phyloP scores from a whole-genome alignment of 768 basidiomycete genomes.

The Mycena metata region DNA sequence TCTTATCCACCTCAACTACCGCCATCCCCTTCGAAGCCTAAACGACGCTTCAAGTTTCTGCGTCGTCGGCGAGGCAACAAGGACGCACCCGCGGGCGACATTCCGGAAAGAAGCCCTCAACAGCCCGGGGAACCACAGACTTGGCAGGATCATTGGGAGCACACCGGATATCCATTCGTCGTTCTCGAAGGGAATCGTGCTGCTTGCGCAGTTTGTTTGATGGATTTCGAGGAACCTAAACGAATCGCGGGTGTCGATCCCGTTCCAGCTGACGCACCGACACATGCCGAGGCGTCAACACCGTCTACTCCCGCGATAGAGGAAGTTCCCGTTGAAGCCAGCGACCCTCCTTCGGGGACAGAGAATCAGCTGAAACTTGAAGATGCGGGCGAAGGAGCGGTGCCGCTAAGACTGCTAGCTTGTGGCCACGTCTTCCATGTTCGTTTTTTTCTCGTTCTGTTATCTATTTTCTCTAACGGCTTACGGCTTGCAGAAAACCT shows the following conservation, averaged over 20 bases:
- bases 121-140: constrained; percentile 53
- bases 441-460: constrained; percentile 48
- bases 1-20: constrained; percentile 72
- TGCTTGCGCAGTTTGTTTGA: constrained; percentile 66
- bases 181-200: constrained; percentile 86
- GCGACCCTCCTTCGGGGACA: constrained; percentile 53
- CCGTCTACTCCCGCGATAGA: constrained; percentile 36
- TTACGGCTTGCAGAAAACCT: constrained; percentile 72
- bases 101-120: constrained; percentile 21
- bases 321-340: constrained; percentile 51
- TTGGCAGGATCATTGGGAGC: constrained; percentile 88
- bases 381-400: constrained; percentile 82
- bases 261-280: constrained; percentile 11
- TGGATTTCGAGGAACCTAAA: constrained; percentile 86
- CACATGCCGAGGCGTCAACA: constrained; percentile 18
- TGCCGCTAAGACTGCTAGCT: constrained; percentile 79
- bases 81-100: constrained; percentile 28
- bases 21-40: constrained; percentile 45
- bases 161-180: constrained; percentile 84
- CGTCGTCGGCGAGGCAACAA: constrained; percentile 43
- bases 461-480: constrained; percentile 27
- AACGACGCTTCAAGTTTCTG: constrained; percentile 69
- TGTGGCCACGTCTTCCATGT: constrained; percentile 96
- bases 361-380: constrained; percentile 64
- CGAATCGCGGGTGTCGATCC: constrained; percentile 43